Percentiles rank a stretch among this genome's conserved stretches.
Conservation (phyloP, 2,329 filamentous ascomycete species). For the Cladophialophora yegresii region DNA sequence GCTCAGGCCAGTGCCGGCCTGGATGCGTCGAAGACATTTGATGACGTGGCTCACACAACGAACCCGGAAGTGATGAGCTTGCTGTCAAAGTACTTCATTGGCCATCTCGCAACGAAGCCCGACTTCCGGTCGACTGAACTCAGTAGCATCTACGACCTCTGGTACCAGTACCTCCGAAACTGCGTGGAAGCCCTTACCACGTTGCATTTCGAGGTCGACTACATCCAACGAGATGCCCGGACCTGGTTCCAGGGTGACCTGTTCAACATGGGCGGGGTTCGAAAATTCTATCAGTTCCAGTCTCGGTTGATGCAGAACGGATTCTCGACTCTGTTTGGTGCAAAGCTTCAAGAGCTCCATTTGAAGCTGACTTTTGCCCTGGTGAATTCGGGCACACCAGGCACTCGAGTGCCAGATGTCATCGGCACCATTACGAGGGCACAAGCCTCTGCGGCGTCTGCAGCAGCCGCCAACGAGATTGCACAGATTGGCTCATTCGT, state of each 20-base stretch:
- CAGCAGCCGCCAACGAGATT: slow-evolving; percentile 19
- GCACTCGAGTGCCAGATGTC: slow-evolving; percentile 22
- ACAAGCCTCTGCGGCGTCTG: slow-evolving; percentile 15
- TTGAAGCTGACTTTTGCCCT: slow-evolving; percentile 24
- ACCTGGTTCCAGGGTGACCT: slow-evolving; percentile 26
- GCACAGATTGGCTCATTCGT: slow-evolving; percentile 23
- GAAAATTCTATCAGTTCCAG: slow-evolving; percentile 27
- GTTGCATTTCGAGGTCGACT: slow-evolving; percentile 25
- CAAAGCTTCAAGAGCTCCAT: slow-evolving; percentile 25
- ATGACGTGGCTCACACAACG: slow-evolving; percentile 23
- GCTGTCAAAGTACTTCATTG: slow-evolving; percentile 25
- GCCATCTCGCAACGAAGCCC: slow-evolving; percentile 22
- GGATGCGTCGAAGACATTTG: slow-evolving; percentile 26
- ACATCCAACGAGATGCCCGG: slow-evolving; percentile 21
- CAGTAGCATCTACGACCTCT: slow-evolving; percentile 25
- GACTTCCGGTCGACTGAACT: slow-evolving; percentile 16
- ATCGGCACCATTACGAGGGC: slow-evolving; percentile 27
- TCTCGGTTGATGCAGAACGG: slow-evolving; percentile 25
- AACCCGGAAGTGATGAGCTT: slow-evolving; percentile 26
- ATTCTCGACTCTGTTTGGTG: slow-evolving; percentile 24
- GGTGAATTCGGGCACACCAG: slow-evolving; percentile 21
- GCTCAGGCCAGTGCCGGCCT: slow-evolving; percentile 25
- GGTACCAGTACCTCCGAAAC: slow-evolving; percentile 25
- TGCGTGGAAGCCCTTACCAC: slow-evolving; percentile 26
- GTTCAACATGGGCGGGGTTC: slow-evolving; percentile 24